phyloP scores from a whole-genome alignment of 192 early-diverging fungal genomes.

The Coemansia erecta region DNA sequence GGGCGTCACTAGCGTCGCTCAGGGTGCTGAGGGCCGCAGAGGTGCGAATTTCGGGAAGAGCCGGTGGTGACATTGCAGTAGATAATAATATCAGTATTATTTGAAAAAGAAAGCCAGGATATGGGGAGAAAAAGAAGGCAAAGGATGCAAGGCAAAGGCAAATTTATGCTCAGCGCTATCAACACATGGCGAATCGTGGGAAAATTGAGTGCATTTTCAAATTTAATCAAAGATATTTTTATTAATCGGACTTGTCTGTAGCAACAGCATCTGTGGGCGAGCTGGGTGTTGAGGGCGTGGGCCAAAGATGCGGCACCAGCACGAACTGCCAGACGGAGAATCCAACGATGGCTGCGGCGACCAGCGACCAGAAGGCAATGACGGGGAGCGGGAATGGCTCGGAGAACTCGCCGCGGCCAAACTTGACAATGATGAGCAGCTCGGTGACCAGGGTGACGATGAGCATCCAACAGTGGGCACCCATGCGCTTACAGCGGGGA shows the following conservation, averaged over 20 bases:
- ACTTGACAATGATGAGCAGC: slow-evolving; percentile 88
- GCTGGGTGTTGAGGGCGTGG: background rate
- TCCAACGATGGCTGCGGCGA: slow-evolving; percentile 57
- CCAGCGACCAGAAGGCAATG: slow-evolving; percentile 70
- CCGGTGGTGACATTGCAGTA: slow-evolving; percentile 7
- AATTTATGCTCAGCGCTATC: background rate
- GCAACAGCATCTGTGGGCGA: background rate
- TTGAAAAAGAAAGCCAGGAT: slow-evolving; percentile 4
- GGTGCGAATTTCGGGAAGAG: slow-evolving; percentile 26
- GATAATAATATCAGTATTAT: background rate
- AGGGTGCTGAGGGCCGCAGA: slow-evolving; percentile 19
- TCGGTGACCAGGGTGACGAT: slow-evolving; percentile 86
- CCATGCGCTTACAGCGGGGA: slow-evolving; percentile 81
- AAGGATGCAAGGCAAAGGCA: background rate
- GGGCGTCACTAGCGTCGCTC: slow-evolving; percentile 18
- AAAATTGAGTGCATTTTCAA: background rate
- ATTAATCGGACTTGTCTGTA: slow-evolving; percentile 14
- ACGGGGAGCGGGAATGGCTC: slow-evolving; percentile 71
- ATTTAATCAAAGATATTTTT: background rate
- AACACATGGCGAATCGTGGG: background rate
- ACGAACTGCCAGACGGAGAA: slow-evolving; percentile 81
- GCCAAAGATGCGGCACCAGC: slow-evolving; percentile 27
- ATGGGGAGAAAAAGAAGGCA: background rate
- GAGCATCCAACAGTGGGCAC: slow-evolving; percentile 91
- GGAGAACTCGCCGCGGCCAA: slow-evolving; percentile 81